phyloP scores from a whole-genome alignment of 805 yeast species.

The Nakazawaea anatomiae region DNA sequence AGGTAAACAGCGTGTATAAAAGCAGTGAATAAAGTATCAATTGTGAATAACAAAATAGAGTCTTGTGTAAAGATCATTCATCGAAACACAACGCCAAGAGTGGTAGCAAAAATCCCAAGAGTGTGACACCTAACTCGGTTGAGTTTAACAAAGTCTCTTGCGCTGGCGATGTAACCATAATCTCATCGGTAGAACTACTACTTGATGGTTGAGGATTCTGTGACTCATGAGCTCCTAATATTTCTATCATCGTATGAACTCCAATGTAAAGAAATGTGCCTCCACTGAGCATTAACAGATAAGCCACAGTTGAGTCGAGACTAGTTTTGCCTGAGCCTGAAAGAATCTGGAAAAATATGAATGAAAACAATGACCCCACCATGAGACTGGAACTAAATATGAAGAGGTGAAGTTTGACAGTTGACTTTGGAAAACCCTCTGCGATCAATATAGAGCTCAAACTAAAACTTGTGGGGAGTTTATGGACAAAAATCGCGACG shows the following conservation, averaged over 20 bases:
- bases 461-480: constrained; percentile 72
- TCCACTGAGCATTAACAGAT: constrained; percentile 56
- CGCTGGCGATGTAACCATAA: neutral
- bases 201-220: neutral
- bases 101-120: constrained; percentile 6
- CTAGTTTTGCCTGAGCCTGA: constrained; percentile 15
- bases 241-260: constrained; percentile 50
- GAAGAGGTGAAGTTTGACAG: constrained; percentile 40
- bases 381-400: constrained; percentile 61
- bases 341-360: constrained; percentile 23
- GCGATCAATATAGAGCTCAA: constrained; percentile 47
- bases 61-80: neutral
- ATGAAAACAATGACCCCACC: constrained; percentile 46
- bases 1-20: constrained; percentile 4
- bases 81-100: neutral
- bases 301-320: constrained; percentile 39
- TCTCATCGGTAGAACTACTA: neutral
- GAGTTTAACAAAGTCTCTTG: neutral
- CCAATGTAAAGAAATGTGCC: constrained; percentile 74
- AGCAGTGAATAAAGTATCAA: neutral
- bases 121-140: constrained; percentile 2
- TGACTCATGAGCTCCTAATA: neutral
- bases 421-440: constrained; percentile 24
- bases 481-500: constrained; percentile 60
- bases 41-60: neutral